A percentile compares a stretch with the other conserved stretches of the same genome.
These are phyloP conservation scores for Solanum megistacrolobum DNA, from an alignment of 257 asterid species.

Conservation along the genomic window DNA sequence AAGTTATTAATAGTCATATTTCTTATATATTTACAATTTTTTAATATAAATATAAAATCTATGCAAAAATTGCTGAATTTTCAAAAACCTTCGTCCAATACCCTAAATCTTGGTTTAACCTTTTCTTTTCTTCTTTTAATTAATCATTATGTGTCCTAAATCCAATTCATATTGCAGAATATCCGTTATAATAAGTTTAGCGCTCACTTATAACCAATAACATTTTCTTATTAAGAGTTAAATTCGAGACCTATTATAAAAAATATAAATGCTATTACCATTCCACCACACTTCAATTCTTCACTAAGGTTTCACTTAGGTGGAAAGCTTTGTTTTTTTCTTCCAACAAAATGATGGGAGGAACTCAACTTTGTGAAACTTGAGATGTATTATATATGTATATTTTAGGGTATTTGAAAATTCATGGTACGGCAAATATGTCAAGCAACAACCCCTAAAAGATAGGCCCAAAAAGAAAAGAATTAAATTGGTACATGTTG, in stretches of 20 bases:
- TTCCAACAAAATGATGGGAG: slow-evolving; percentile 38
- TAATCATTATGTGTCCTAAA: neutral
- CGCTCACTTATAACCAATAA: neutral
- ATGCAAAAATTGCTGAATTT: neutral
- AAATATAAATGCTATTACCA: neutral
- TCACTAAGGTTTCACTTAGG: slow-evolving; percentile 31
- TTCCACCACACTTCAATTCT: neutral
- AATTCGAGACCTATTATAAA: neutral
- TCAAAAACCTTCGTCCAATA: neutral
- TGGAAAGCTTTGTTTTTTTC: slow-evolving; percentile 24
- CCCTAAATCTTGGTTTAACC: neutral
- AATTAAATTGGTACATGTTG: neutral
- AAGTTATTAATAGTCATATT: neutral
- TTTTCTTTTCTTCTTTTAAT: neutral
- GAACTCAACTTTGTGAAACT: slow-evolving; percentile 28
- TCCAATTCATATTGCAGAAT: neutral
- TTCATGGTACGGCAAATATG: slow-evolving; percentile 26
- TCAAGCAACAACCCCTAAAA: neutral
- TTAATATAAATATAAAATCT: too few relatives aligned
- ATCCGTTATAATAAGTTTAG: neutral
- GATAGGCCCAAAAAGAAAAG: neutral
- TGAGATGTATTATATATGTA: neutral
- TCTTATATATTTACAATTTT: neutral
- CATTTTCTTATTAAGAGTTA: neutral
- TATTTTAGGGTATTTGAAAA: slow-evolving; percentile 3